A percentile compares a stretch with the other conserved stretches of the same genome.
Conservation (phyloP, 176 grass and related monocot species). For the Ananas comosus region DNA sequence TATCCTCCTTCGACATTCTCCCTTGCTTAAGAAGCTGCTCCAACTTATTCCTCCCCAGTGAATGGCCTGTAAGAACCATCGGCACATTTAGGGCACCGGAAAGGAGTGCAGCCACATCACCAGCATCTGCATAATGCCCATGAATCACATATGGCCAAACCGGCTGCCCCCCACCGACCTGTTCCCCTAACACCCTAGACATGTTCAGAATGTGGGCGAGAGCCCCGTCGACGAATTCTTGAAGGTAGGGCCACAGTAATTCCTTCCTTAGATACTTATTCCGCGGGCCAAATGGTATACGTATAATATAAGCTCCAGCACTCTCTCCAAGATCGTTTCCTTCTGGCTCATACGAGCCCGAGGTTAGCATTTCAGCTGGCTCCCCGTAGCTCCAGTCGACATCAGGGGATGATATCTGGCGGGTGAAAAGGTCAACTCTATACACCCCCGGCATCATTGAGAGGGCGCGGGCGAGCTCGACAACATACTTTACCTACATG, state of each 20-base stretch:
- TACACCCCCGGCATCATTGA: slow-evolving; percentile 95
- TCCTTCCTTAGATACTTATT: slow-evolving; percentile 77
- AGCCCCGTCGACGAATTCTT: slow-evolving; percentile 83
- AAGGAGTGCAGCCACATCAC: slow-evolving; percentile 79
- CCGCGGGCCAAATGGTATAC: slow-evolving; percentile 67
- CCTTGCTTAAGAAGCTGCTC: slow-evolving; percentile 92
- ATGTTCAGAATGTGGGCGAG: slow-evolving; percentile 89
- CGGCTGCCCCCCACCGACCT: slow-evolving; percentile 56
- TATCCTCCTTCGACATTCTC: slow-evolving; percentile 67
- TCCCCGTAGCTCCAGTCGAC: slow-evolving; percentile 98
- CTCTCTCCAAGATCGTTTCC: slow-evolving; percentile 58
- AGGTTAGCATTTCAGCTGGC: slow-evolving; percentile 76
- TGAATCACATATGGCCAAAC: slow-evolving; percentile 93
- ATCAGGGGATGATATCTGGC: slow-evolving; percentile 80
- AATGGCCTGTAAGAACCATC: slow-evolving; percentile 97
- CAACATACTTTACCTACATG: slow-evolving; percentile 83
- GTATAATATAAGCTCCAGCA: slow-evolving; percentile 74
- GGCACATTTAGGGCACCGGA: slow-evolving; percentile 82
- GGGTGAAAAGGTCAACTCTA: slow-evolving; percentile 87
- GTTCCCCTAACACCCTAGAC: slow-evolving; percentile 76
- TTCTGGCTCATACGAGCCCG: slow-evolving; percentile 50
- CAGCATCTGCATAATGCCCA: slow-evolving; percentile 94
- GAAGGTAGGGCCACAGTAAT: slow-evolving; percentile 77
- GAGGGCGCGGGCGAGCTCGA: slow-evolving; percentile 81
- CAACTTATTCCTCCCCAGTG: slow-evolving; percentile 88